Percentiles rank a stretch among this genome's conserved stretches.
Conservation (phyloP, 805 yeast genomes). For the Ogataea pilisensis region DNA sequence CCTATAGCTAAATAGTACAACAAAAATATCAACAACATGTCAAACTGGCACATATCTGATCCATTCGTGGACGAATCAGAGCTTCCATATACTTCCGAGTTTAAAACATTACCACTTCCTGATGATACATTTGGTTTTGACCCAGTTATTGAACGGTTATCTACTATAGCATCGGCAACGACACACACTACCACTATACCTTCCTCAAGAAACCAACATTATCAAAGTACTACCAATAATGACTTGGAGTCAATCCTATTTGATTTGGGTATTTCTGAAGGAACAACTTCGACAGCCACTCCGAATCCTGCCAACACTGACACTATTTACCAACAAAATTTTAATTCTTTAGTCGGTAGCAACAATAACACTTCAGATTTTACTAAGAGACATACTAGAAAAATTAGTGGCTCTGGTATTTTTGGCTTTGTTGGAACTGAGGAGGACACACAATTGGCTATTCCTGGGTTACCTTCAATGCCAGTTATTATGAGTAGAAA, state of each 20-base stretch:
- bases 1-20: background rate
- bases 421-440: conserved; percentile 65
- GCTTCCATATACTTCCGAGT: conserved; percentile 31
- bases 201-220: background rate
- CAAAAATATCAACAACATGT: conserved; percentile 4
- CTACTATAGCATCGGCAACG: conserved; percentile 20
- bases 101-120: conserved; percentile 43
- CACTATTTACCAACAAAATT: conserved; percentile 1
- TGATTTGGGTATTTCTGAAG: conserved; percentile 29
- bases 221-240: conserved; percentile 11
- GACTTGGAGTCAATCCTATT: conserved; percentile 29
- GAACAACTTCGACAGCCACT: conserved; percentile 23
- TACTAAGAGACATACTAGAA: conserved; percentile 46
- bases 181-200: background rate
- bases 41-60: conserved; percentile 19
- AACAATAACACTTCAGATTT: background rate
- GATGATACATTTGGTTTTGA: conserved; percentile 48
- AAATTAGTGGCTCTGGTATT: conserved; percentile 74
- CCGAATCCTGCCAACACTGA: background rate
- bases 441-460: conserved; percentile 51
- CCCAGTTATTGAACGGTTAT: conserved; percentile 14
- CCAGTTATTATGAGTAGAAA: conserved; percentile 22
- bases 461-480: conserved; percentile 42
- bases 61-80: conserved; percentile 25
- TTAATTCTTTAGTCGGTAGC: background rate